phyloP scores from a whole-genome alignment of 192 early-diverging fungal genomes.

The Coemansia guatemalensis region DNA sequence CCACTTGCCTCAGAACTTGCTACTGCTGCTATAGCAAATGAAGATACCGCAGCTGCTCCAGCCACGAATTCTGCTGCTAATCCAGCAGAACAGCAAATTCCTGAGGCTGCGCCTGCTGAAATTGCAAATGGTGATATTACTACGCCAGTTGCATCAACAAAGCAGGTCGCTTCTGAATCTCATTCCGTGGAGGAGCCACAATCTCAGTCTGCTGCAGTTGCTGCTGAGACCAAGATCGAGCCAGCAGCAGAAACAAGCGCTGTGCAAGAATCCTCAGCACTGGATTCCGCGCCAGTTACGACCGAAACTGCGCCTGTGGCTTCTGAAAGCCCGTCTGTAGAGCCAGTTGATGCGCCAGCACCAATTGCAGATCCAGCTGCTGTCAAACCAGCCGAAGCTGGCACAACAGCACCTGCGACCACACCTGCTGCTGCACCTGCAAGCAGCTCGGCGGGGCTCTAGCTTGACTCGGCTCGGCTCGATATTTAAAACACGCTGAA shows the following conservation, averaged over 20 bases:
- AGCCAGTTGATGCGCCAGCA: neutral
- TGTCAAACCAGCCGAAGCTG: neutral
- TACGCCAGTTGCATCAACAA: neutral
- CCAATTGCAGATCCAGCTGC: neutral
- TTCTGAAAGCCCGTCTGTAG: neutral
- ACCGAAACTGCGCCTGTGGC: neutral
- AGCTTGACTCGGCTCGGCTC: neutral
- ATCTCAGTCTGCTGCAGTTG: neutral
- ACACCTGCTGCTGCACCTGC: neutral
- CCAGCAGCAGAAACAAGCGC: neutral
- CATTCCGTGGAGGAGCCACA: neutral
- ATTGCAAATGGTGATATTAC: neutral
- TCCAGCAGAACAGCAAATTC: neutral
- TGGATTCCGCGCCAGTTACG: neutral
- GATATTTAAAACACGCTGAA: neutral
- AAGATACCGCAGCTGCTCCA: neutral
- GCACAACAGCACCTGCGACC: neutral
- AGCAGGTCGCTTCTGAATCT: neutral
- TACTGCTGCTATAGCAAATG: neutral
- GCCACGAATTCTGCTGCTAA: neutral
- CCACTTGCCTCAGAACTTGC: slow-evolving; percentile 4
- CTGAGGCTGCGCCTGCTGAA: neutral
- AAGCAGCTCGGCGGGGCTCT: neutral
- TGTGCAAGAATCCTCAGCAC: neutral
- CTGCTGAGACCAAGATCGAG: neutral